Evolutionary conservation across 371 early-diverging fungal genomes (phyloP), one percentile per base, ranked within the genome.

Genomic region (Capillidium rhysosporum): DNA sequence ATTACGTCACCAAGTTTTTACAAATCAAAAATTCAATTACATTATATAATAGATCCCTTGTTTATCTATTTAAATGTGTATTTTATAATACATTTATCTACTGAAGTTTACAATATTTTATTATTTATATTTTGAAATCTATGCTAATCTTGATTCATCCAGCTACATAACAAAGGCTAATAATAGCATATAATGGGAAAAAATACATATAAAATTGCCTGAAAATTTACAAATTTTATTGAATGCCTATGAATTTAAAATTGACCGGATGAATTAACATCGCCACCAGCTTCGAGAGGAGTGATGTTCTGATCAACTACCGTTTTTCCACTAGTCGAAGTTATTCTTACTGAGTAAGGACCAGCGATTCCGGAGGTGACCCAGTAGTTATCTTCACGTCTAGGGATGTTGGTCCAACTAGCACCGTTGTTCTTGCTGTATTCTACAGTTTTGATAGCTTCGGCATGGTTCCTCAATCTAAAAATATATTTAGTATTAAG

Each of bases 351-450:
- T 21, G 14, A 23, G 41, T 25, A 21, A 28, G 52, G 52, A 14
- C 40, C 41, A 34, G 40, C 18, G 16, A 39, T n/a, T 12, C 41
- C 52, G 23, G 52, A 40, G 25, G 41, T 16, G 41, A 38, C 24
- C 24, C 39, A 52, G 26, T 40, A 52, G 28, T 52, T 52, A 26
- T 52, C 52, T 4, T 52, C 52, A 14, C 52, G 40, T 5, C 52
- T 30, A 20, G 24, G 29, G 18, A 52, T n/a, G 8, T 39, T 7
- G 20, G 9, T 52, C 39, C 41, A 52, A 3, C 18, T 14, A 16
- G 20, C 26, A 20, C n/a, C 24, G 16, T 18, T 38, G 16, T 3
- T 18, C 34, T 40, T 40, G 16, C 26, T 26, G 28, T 51, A 51
- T 52, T 29, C 30, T 2, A 52, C 7, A 8, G 39, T 18, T 2